Evolutionary conservation across 805 yeast genomes (phyloP).

Genomic region (Diddensiella caesifluorescens): DNA sequence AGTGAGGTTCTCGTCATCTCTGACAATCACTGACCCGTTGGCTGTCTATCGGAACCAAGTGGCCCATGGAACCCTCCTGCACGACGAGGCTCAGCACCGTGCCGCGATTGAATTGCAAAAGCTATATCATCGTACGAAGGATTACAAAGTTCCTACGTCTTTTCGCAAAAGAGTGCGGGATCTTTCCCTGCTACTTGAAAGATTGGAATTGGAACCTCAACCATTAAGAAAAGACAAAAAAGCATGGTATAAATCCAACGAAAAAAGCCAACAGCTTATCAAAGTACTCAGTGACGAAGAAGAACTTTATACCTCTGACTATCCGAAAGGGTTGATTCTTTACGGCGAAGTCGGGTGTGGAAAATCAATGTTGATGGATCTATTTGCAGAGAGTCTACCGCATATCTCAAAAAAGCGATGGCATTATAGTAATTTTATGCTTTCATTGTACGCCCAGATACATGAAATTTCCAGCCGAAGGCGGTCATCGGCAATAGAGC

Average conservation of each 20-base stretch:
- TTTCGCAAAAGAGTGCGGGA: slow-evolving; percentile 40
- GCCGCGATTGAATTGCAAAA: slow-evolving; percentile 59
- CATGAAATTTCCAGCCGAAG: slow-evolving; percentile 49
- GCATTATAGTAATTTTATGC: slow-evolving; percentile 66
- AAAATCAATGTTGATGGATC: slow-evolving; percentile 67
- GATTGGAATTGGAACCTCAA: slow-evolving; percentile 30
- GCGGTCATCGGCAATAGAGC: slow-evolving; percentile 31
- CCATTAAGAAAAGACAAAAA: slow-evolving; percentile 1
- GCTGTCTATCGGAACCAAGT: slow-evolving; percentile 51
- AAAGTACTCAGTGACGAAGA: slow-evolving; percentile 55
- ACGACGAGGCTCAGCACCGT: slow-evolving; percentile 57
- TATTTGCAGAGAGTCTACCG: slow-evolving; percentile 62
- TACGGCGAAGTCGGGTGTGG: slow-evolving; percentile 53
- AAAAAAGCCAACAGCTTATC: slow-evolving; percentile 38
- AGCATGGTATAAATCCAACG: slow-evolving; percentile 21
- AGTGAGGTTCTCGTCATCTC: slow-evolving; percentile 12
- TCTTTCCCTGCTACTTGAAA: slow-evolving; percentile 27
- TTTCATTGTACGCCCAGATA: slow-evolving; percentile 62
- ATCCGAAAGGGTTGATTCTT: slow-evolving; percentile 65
- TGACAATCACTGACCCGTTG: slow-evolving; percentile 60
- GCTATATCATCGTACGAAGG: slow-evolving; percentile 50
- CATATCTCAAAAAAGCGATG: slow-evolving; percentile 59
- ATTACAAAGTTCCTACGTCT: slow-evolving; percentile 53
- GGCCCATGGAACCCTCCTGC: slow-evolving; percentile 44
- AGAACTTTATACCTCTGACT: slow-evolving; percentile 45